A percentile compares a stretch with the other conserved stretches of the same genome.
Evolutionary conservation across 352 stramenopile genomes (phyloP).

Genomic region (Globisporangium nagaii): DNA sequence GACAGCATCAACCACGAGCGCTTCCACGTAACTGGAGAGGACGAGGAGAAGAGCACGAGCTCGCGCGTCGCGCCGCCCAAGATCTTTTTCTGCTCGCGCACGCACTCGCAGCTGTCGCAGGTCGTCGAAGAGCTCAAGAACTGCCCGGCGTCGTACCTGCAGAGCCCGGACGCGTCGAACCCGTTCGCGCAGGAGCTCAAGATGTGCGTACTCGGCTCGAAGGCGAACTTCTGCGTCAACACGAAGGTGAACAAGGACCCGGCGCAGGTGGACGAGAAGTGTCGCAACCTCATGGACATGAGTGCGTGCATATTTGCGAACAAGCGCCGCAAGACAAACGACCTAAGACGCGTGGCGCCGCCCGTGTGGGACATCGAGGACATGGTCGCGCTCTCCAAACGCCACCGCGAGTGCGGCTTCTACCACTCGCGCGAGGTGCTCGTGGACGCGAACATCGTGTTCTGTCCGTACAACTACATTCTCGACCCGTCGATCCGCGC

Average conservation of each 20-base stretch:
- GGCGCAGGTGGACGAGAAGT: conserved; percentile 72
- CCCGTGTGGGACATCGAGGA: conserved; percentile 86
- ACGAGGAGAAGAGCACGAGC: neutral
- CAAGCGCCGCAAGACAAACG: conserved; percentile 48
- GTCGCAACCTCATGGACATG: conserved; percentile 42
- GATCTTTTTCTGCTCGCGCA: conserved; percentile 88
- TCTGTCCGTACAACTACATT: conserved; percentile 88
- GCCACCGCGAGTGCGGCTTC: conserved; percentile 76
- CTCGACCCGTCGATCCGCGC: conserved; percentile 71
- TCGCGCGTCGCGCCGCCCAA: conserved; percentile 34
- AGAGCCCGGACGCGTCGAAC: conserved; percentile 28
- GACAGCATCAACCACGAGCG: conserved; percentile 5
- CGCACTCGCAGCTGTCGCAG: conserved; percentile 81
- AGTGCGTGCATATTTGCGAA: conserved; percentile 53
- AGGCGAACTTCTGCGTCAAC: conserved; percentile 80
- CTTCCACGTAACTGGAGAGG: conserved; percentile 16
- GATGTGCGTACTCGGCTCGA: conserved; percentile 79
- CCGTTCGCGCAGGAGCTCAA: conserved; percentile 42
- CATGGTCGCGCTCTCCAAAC: conserved; percentile 60
- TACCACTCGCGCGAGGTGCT: conserved; percentile 54
- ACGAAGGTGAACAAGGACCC: conserved; percentile 56
- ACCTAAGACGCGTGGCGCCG: conserved; percentile 39
- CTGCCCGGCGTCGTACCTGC: conserved; percentile 58
- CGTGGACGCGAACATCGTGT: conserved; percentile 67
- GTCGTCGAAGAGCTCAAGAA: conserved; percentile 78